A percentile compares a stretch with the other conserved stretches of the same genome.
These are phyloP conservation scores for Scutellaria barbata DNA, from an alignment of 257 asterid species.

Conservation along the genomic window DNA sequence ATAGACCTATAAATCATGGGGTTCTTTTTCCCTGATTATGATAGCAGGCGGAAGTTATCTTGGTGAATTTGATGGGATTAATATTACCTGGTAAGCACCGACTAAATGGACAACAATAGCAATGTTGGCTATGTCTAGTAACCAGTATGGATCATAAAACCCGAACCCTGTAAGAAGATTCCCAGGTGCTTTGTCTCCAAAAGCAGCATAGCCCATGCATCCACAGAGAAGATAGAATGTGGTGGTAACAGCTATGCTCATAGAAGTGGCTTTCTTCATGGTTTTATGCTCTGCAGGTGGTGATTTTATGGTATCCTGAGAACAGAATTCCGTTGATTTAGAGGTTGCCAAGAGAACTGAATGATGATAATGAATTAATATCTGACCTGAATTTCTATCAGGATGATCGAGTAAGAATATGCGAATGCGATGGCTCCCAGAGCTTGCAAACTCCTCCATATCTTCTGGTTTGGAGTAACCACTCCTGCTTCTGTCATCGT, in stretches of 20 bases:
- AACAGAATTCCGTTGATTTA: background rate
- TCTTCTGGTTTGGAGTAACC: slow-evolving; percentile 47
- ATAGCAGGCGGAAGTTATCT: background rate
- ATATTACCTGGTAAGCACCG: slow-evolving; percentile 53
- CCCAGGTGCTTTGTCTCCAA: slow-evolving; percentile 54
- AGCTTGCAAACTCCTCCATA: slow-evolving; percentile 58
- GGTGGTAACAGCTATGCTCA: slow-evolving; percentile 44
- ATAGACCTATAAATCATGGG: slow-evolving; percentile 35
- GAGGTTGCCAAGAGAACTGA: background rate
- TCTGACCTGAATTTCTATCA: slow-evolving; percentile 55
- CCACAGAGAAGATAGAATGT: slow-evolving; percentile 52
- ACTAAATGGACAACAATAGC: slow-evolving; percentile 53
- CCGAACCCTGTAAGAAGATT: slow-evolving; percentile 58
- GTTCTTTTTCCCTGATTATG: background rate
- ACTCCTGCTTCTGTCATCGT: slow-evolving; percentile 40
- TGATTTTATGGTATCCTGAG: slow-evolving; percentile 56
- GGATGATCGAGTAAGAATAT: slow-evolving; percentile 49
- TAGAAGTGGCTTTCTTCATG: slow-evolving; percentile 49
- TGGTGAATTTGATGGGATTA: background rate
- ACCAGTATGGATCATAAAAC: slow-evolving; percentile 49
- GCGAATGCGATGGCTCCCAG: slow-evolving; percentile 62
- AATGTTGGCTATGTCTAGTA: slow-evolving; percentile 52
- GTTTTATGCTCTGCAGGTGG: slow-evolving; percentile 47
- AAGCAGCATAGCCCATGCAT: slow-evolving; percentile 58
- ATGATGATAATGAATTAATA: background rate